Conservation (phyloP, 177 flowering plant species). For the Telopea speciosissima region DNA sequence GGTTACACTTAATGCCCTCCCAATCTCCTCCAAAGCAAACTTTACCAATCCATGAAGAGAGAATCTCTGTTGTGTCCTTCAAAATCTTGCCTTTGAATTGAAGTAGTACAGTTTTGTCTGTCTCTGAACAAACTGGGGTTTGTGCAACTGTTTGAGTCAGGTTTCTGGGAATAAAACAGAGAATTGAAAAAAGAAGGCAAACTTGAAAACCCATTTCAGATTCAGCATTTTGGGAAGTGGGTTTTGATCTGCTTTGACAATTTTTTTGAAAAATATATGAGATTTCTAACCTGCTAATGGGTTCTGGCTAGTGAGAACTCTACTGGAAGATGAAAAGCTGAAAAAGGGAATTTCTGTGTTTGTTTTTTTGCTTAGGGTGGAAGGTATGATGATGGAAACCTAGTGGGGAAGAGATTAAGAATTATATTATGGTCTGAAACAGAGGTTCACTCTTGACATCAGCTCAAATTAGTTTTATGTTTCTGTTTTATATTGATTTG, state of each 20-base stretch:
- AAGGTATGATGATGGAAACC: too few relatives aligned
- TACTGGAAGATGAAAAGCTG: too few relatives aligned
- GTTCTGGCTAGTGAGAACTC: too few relatives aligned
- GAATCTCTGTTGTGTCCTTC: conserved; percentile 66
- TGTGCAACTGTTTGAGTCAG: conserved; percentile 17
- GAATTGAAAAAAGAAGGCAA: conserved; percentile 28
- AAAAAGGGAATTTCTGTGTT: too few relatives aligned
- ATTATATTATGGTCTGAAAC: too few relatives aligned
- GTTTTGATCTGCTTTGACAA: conserved; percentile 28
- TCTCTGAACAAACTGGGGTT: conserved; percentile 37
- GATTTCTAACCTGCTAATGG: too few relatives aligned
- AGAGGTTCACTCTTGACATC: too few relatives aligned
- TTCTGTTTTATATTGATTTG: too few relatives aligned
- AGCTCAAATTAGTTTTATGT: too few relatives aligned
- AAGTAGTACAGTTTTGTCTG: conserved; percentile 65
- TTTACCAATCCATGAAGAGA: conserved; percentile 69
- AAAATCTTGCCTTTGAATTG: conserved; percentile 61
- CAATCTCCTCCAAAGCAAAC: conserved; percentile 87
- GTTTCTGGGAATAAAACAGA: conserved; percentile 12
- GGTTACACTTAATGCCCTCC: conserved; percentile 84
- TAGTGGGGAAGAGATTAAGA: too few relatives aligned
- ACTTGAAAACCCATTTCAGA: conserved; percentile 36
- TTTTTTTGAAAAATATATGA: too few relatives aligned
- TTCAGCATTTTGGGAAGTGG: conserved; percentile 52
- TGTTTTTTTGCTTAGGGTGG: too few relatives aligned